Evolutionary conservation across 2,329 filamentous ascomycete species (phyloP).

Genomic region (Trichoderma brevicompactum): DNA sequence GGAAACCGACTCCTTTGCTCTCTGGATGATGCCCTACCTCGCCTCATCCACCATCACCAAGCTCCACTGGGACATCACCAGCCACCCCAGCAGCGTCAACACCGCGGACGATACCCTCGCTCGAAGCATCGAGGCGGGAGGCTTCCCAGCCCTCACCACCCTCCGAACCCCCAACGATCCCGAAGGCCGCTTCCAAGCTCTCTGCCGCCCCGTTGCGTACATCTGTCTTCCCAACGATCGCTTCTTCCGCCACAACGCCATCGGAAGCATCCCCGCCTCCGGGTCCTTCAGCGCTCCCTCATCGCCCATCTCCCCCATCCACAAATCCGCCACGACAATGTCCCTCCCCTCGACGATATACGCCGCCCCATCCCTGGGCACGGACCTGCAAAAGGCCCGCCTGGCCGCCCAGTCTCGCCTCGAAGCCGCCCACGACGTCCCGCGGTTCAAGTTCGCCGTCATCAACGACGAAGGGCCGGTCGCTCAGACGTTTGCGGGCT

Average conservation of each 20-base stretch:
- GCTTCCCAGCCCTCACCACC: slow-evolving; percentile 64
- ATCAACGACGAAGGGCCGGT: slow-evolving; percentile 56
- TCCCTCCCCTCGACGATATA: slow-evolving; percentile 38
- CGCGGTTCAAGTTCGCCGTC: slow-evolving; percentile 64
- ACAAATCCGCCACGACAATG: slow-evolving; percentile 45
- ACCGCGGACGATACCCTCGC: slow-evolving; percentile 66
- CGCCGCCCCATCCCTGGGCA: slow-evolving; percentile 40
- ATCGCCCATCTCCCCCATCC: slow-evolving; percentile 39
- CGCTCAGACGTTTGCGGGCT: slow-evolving; percentile 59
- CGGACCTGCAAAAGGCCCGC: slow-evolving; percentile 57
- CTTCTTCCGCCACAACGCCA: slow-evolving; percentile 36
- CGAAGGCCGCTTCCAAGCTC: slow-evolving; percentile 68
- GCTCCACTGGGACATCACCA: slow-evolving; percentile 69
- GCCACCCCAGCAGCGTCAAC: slow-evolving; percentile 49
- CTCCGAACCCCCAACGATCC: slow-evolving; percentile 71
- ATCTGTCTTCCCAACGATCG: slow-evolving; percentile 57
- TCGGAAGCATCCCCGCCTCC: slow-evolving; percentile 20
- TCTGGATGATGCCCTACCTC: slow-evolving; percentile 68
- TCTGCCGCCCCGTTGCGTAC: slow-evolving; percentile 66
- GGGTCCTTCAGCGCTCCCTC: slow-evolving; percentile 34
- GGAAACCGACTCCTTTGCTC: slow-evolving; percentile 54
- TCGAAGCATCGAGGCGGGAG: slow-evolving; percentile 61
- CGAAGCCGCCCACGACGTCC: slow-evolving; percentile 57
- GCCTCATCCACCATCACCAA: slow-evolving; percentile 57
- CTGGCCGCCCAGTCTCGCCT: slow-evolving; percentile 68